These are phyloP conservation scores for Tillandsia leiboldiana DNA, from an alignment of 176 grass and related monocot species.

Conservation along the genomic window DNA sequence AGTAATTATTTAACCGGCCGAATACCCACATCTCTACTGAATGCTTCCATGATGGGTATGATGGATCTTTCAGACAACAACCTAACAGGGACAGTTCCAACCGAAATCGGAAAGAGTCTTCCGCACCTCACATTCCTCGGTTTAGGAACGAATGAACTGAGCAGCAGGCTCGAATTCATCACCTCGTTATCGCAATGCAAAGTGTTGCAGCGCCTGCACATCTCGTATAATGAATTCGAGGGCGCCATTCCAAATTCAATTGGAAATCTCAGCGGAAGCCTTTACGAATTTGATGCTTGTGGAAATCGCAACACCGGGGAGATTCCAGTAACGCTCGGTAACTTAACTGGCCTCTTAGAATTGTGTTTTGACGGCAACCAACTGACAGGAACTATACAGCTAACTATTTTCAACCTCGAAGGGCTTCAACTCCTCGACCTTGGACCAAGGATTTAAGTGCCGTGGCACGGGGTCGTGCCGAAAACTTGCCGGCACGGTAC, in stretches of 20 bases:
- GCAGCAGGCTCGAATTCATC: constrained; percentile 13
- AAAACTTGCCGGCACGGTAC: too few species aligned
- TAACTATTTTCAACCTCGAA: neutral
- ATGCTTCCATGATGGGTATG: neutral
- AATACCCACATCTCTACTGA: constrained; percentile 9
- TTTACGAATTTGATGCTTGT: neutral
- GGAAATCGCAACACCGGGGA: neutral
- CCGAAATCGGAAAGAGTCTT: constrained; percentile 9
- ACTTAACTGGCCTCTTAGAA: constrained; percentile 2
- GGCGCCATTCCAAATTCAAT: constrained; percentile 9
- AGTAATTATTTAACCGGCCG: constrained; percentile 2
- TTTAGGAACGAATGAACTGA: constrained; percentile 7
- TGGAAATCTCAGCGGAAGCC: constrained; percentile 8
- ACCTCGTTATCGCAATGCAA: constrained; percentile 19
- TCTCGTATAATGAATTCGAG: constrained; percentile 4
- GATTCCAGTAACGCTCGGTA: constrained; percentile 13
- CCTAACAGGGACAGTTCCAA: constrained; percentile 10
- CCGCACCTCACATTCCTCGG: neutral
- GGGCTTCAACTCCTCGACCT: constrained; percentile 7
- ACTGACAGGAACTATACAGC: constrained; percentile 10
- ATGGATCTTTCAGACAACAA: constrained; percentile 2
- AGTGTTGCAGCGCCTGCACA: neutral
- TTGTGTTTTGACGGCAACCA: constrained; percentile 4
- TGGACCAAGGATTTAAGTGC: too few species aligned
- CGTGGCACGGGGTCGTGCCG: too few species aligned